Base-by-base conservation (phyloP, 169 alveolate genomes). In the Plasmodium fragile region DNA sequence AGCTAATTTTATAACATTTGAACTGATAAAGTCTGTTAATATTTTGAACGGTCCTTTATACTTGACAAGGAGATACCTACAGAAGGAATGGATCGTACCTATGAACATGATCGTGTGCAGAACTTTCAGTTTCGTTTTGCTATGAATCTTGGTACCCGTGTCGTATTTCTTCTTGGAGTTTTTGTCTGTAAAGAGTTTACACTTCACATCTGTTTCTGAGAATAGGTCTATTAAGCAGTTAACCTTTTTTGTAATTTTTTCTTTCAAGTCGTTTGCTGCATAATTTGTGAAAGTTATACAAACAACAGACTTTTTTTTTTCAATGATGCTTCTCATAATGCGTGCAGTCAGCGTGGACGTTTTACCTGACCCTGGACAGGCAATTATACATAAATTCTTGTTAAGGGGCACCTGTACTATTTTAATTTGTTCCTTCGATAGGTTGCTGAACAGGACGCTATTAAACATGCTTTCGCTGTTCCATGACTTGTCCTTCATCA, bases 341-440 rank as follows among this genome's bases (percentile, higher is more conserved):
- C 97, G 93, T 22, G 96, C 89, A 34, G 97, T 97, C 94, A 97
- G 84, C 32, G 97, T 96, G 45, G 95, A 94, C 10, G 98, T 97
- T 93, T 97, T 97, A 0, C 98, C 98, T 6, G 97, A 92, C 16
- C 98, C 98, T 73, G 98, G 97, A 4, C 97, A 97, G 2, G 98
- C 98, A 2, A 95, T 93, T 16, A 97, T 97, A 30, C 95, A 77
- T 71, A 96, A 78, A 70, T 96, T 94, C 32, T 83, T 78, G 7
- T 95, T 96, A 43, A 93, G 80, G 73, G 85, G 93, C 43, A 83
- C 79, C 65, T 83, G 80, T 4, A 96, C 97, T 13, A 97, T 97
- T 71, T 81, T 83, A 3, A 53, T 59, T 92, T 97, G 98, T n/a
- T 97, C 97, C 5, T 32, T 53, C 11, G 96, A 96, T 93, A 95